Evolutionary conservation across 2,329 filamentous ascomycete species (phyloP).

Genomic region (Chaetomium sp.): DNA sequence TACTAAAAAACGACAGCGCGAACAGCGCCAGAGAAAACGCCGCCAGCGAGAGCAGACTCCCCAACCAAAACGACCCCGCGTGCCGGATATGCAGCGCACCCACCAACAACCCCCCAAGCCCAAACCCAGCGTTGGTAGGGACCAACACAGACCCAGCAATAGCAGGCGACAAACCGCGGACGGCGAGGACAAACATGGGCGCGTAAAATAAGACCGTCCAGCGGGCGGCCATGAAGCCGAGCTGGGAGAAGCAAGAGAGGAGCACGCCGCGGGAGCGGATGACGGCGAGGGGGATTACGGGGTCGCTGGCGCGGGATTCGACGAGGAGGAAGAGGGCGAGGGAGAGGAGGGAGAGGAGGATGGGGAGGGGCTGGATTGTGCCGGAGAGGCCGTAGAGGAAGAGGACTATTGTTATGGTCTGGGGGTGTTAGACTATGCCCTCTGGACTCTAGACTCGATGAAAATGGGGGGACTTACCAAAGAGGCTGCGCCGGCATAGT

Average conservation of each 20-base stretch:
- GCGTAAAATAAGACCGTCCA: slow-evolving; percentile 78
- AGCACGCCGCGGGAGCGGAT: slow-evolving; percentile 64
- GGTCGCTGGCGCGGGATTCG: slow-evolving; percentile 60
- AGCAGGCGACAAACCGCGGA: slow-evolving; percentile 63
- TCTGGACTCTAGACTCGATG: too few relatives aligned
- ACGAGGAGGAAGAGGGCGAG: slow-evolving; percentile 52
- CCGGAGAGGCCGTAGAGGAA: slow-evolving; percentile 65
- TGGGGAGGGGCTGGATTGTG: slow-evolving; percentile 51
- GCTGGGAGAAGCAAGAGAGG: slow-evolving; percentile 65
- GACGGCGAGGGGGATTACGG: slow-evolving; percentile 67
- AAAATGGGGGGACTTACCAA: too few relatives aligned
- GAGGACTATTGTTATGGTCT: slow-evolving; percentile 60
- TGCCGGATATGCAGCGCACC: slow-evolving; percentile 72
- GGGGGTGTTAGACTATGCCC: slow-evolving; percentile 16
- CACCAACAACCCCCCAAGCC: slow-evolving; percentile 62
- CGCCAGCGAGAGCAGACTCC: slow-evolving; percentile 52
- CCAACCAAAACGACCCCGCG: slow-evolving; percentile 64
- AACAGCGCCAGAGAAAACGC: slow-evolving; percentile 47
- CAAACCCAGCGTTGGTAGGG: slow-evolving; percentile 77
- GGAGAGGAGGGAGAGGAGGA: slow-evolving; percentile 50
- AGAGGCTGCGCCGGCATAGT: slow-evolving; percentile 66
- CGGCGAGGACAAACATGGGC: slow-evolving; percentile 71
- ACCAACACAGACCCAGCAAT: slow-evolving; percentile 69
- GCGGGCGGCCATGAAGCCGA: slow-evolving; percentile 73
- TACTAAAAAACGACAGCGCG: slow-evolving; percentile 51